Base-by-base conservation (phyloP, 257 asterid species). In the Solanum ossicruentum region DNA sequence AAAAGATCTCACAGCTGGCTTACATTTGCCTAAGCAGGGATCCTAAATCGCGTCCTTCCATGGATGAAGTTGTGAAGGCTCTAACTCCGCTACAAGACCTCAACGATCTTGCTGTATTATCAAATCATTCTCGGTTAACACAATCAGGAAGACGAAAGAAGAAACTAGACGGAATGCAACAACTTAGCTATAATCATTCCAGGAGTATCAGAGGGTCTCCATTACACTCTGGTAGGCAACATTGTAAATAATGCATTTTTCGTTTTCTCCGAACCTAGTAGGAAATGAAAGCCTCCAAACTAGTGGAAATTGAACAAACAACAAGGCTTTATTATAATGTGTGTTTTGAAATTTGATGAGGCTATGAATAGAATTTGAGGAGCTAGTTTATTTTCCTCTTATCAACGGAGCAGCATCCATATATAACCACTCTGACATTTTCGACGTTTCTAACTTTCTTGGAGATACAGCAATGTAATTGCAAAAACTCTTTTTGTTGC, bases 41-140 rank as follows among this genome's bases (percentile, higher is more conserved):
- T 80, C 89, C 97, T 3, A 94, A 94, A 81, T 89, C 95, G 17
- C 93, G 98, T 8, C 99, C 99, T 13, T 87, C 98, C 1, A 93
- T 94, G 98, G 99, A 94, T 43, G 99, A 94, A 63, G 87, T 96
- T 39, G 97, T 96, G 7, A 92, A 93, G 89, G 92, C 90, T 82
- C 93, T 94, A 15, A 86, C 93, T 6, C 95, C 94, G 6, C 71
- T 96, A 41, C 98, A 92, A 86, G 97, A 93, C 18, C 93, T 94
- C 84, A 91, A 91, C 45, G 99, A 96, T 77, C 92, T 92, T 1
- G 98, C 99, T 6, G 89, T 94, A 85, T 89, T 91, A 17, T 93
- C 97, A 41, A 89, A 91, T 81, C 95, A 93, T 83, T 69, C 92
- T 21, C 92, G 98, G 1, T 92, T 91, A 57, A 88, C 93, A 45